Evolutionary conservation across 257 asterid species (phyloP).

Genomic region (Rubia yunnanensis): DNA sequence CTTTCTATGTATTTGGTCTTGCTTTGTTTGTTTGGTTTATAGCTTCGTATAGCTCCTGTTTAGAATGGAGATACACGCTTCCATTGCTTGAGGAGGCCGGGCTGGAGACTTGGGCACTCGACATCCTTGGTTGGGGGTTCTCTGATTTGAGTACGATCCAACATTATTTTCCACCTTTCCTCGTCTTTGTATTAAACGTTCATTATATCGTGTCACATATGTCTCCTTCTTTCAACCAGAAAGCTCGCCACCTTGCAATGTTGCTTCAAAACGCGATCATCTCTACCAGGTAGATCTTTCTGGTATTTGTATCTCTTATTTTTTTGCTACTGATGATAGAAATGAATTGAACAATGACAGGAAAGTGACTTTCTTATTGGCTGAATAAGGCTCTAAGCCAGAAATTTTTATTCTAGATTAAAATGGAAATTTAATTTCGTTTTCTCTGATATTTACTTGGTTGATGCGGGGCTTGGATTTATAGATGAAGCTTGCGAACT

Average conservation of each 20-base stretch:
- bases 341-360: background rate
- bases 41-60: conserved; percentile 71
- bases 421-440: background rate
- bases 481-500: background rate
- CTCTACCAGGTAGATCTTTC: conserved; percentile 63
- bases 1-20: conserved; percentile 14
- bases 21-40: conserved; percentile 29
- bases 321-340: background rate
- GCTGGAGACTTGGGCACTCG: conserved; percentile 78
- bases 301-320: background rate
- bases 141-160: conserved; percentile 77
- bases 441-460: background rate
- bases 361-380: background rate
- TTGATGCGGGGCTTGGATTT: background rate
- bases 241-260: conserved; percentile 59
- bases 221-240: conserved; percentile 27
- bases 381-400: background rate
- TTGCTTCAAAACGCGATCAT: conserved; percentile 82
- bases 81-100: conserved; percentile 92
- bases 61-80: conserved; percentile 84
- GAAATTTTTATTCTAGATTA: background rate
- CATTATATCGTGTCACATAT: background rate
- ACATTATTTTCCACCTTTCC: background rate
- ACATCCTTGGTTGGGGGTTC: conserved; percentile 96
- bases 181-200: background rate